phyloP scores from a whole-genome alignment of 768 basidiomycete genomes.

The Kwoniella europaea region DNA sequence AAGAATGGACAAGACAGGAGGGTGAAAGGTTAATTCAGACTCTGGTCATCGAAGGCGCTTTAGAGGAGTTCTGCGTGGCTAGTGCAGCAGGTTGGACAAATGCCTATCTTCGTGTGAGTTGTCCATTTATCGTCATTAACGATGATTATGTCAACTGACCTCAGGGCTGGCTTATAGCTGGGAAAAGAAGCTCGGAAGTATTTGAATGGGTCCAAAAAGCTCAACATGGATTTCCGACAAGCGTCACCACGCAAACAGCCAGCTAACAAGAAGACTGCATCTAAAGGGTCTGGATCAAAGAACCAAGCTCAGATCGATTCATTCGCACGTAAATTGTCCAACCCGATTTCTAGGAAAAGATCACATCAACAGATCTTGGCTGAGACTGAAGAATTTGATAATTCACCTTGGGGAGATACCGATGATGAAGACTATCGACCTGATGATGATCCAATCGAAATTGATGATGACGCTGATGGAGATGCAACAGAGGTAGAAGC shows the following conservation, averaged over 20 bases:
- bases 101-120: conserved; percentile 58
- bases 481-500: conserved; percentile 30
- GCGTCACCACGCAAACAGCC: conserved; percentile 36
- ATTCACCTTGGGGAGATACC: conserved; percentile 50
- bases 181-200: conserved; percentile 27
- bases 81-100: conserved; percentile 59
- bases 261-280: conserved; percentile 1
- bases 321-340: conserved; percentile 22
- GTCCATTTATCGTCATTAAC: neutral
- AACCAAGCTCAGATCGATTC: conserved; percentile 13
- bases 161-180: conserved; percentile 25
- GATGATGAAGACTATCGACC: conserved; percentile 43
- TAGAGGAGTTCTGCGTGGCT: conserved; percentile 64
- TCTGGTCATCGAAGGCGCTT: conserved; percentile 64
- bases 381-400: conserved; percentile 46
- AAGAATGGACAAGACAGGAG: conserved; percentile 64
- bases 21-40: conserved; percentile 71
- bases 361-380: conserved; percentile 39
- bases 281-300: conserved; percentile 14
- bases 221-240: conserved; percentile 45
- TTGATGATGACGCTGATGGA: conserved; percentile 21
- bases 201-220: conserved; percentile 33
- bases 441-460: conserved; percentile 36
- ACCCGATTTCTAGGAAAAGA: conserved; percentile 40
- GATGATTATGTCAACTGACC: no score